A percentile compares a stretch with the other conserved stretches of the same genome.
phyloP scores from a whole-genome alignment of 1,284 basidiomycete species.

The Mycosarcoma maydis region DNA sequence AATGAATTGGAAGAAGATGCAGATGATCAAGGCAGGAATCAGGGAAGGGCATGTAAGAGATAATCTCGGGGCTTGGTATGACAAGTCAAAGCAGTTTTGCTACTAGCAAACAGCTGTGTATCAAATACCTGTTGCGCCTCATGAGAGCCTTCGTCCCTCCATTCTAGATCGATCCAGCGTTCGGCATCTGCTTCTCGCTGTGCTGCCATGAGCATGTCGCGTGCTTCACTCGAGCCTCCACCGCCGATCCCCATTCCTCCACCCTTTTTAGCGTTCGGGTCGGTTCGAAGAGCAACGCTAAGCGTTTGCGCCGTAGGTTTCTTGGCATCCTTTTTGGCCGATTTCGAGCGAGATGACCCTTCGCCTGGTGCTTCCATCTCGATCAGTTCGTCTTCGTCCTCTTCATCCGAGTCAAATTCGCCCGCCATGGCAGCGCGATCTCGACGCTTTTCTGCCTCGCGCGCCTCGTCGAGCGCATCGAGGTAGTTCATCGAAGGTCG shows the following conservation, averaged over 20 bases:
- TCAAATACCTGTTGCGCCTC: conserved; percentile 48
- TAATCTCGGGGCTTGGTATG: conserved; percentile 56
- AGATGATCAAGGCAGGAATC: not conserved
- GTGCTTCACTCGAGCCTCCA: conserved; percentile 33
- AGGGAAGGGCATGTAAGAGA: conserved; percentile 41
- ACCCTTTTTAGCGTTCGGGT: conserved; percentile 27
- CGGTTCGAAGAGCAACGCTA: conserved; percentile 56
- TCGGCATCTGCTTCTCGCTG: conserved; percentile 63
- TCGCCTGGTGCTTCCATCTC: conserved; percentile 43
- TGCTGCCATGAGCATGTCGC: conserved; percentile 53
- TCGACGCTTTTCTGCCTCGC: conserved; percentile 50
- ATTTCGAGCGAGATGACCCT: conserved; percentile 30
- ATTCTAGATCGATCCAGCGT: conserved; percentile 64
- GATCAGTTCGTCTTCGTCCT: conserved; percentile 48
- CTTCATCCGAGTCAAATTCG: conserved; percentile 50
- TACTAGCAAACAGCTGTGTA: conserved; percentile 51
- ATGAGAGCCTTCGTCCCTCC: conserved; percentile 46
- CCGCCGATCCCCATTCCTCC: conserved; percentile 35
- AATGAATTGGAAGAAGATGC: not conserved
- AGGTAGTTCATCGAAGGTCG: conserved; percentile 66
- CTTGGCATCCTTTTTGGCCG: conserved; percentile 41
- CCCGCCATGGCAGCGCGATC: conserved; percentile 49
- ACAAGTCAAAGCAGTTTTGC: conserved; percentile 40
- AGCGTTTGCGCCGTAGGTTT: conserved; percentile 48
- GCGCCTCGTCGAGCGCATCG: conserved; percentile 57